phyloP scores from a whole-genome alignment of 208 protist genomes.

The Leishmania guyanensis region DNA sequence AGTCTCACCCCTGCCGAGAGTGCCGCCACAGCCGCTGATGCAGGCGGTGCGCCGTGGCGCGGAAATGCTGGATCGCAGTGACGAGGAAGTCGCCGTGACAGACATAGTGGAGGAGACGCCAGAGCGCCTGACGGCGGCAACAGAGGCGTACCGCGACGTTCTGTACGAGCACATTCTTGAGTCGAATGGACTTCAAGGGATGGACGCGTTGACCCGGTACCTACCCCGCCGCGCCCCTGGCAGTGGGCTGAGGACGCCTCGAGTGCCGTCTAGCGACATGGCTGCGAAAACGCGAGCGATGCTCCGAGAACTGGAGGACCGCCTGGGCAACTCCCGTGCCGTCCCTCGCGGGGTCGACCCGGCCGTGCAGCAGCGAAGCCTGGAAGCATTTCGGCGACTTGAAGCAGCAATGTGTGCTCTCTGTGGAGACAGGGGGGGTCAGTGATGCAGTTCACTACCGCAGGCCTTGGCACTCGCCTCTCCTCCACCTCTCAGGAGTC shows the following conservation, averaged over 20 bases:
- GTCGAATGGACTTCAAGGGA: constrained; percentile 20
- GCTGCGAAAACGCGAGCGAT: constrained; percentile 1
- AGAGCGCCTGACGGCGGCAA: constrained; percentile 34
- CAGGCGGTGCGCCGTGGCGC: neutral
- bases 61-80: neutral
- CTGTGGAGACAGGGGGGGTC: neutral
- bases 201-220: constrained; percentile 10
- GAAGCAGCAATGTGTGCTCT: constrained; percentile 22
- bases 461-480: neutral
- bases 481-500: neutral
- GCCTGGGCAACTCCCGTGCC: constrained; percentile 6
- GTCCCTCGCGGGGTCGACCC: constrained; percentile 15
- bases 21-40: neutral
- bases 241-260: neutral
- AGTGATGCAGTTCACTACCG: neutral
- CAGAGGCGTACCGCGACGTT: constrained; percentile 46
- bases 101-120: neutral
- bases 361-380: constrained; percentile 18
- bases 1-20: neutral
- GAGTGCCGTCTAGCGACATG: neutral
- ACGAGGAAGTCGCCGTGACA: neutral
- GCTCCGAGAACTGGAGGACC: constrained; percentile 31
- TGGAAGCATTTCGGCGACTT: constrained; percentile 25
- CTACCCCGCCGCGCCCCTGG: neutral
- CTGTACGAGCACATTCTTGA: constrained; percentile 52